Evolutionary conservation across 1,284 basidiomycete genomes (phyloP), one percentile per base, ranked within the genome.

Genomic region (Trichosporon ovoides): DNA sequence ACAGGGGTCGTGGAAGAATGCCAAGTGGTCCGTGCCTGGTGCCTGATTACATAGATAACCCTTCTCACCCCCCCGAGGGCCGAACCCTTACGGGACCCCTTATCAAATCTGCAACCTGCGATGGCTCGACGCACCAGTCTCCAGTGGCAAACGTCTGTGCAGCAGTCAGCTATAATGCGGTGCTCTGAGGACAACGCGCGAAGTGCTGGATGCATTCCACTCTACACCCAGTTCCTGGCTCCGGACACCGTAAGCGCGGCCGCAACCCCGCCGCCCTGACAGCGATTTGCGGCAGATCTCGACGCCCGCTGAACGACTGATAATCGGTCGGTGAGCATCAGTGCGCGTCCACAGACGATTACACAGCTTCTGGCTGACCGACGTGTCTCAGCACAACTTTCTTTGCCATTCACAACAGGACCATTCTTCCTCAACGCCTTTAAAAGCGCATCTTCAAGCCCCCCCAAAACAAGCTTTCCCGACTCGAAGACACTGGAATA

Each of bases 11-110:
- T 22, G 28, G 43, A 46, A 24, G 43, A 28, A 48, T 48, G 43
- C 43, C 43, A 22, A 22, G 28, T n/a, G 24, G 28, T 48, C 28
- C 43, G 19, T 48, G 43, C 43, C 43, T 22, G 43, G 43, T 48
- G 43, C 43, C 43, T 48, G 43, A 48, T 46, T 48, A 48, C 22
- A 48, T 48, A 48, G 43, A 48, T 48, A 48, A 48, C 43, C 22
- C 43, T 48, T 48, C 43, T 7, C 43, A 48, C 43, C 43, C 24
- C 38, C 38, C 38, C 40, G 24, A 48, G 43, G 38, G 38, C 14
- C 13, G 20, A 43, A 48, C 43, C 43, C 43, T 48, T 48, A 48
- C 43, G 28, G 28, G 43, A 48, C 22, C 28, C 43, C 22, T 48
- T 48, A 48, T 48, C 43, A 19, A 48, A 28, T 24, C 24, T n/a